Evolutionary conservation across 345 rosid genomes (phyloP).

Genomic region (Clarkia xantiana): DNA sequence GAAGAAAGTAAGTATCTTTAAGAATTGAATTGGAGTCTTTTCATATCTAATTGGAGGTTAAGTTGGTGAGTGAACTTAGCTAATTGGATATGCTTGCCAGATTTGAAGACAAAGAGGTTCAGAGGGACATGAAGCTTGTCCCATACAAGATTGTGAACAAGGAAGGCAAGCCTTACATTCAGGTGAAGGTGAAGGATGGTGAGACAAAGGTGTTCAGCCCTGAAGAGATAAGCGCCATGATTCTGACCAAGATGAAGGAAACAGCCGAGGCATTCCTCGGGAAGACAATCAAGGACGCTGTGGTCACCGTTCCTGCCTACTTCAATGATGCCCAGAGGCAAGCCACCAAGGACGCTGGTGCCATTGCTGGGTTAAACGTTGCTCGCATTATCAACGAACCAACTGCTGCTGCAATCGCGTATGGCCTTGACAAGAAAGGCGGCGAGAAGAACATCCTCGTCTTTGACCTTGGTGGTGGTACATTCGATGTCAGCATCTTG

Average conservation of each 20-base stretch:
- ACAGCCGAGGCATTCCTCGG: conserved; percentile 94
- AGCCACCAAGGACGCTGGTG: conserved; percentile 92
- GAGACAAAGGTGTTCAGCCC: conserved; percentile 91
- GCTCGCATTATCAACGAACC: conserved; percentile 94
- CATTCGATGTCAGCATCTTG: conserved; percentile 91
- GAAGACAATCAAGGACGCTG: conserved; percentile 91
- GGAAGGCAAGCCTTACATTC: conserved; percentile 90
- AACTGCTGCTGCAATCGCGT: conserved; percentile 95
- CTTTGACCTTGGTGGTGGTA: conserved; percentile 95
- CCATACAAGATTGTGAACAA: conserved; percentile 80
- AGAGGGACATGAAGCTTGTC: conserved; percentile 71
- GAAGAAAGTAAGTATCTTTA: conserved; percentile 53
- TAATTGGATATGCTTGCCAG: conserved; percentile 17
- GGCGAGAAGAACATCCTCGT: conserved; percentile 97
- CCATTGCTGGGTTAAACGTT: conserved; percentile 85
- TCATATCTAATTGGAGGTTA: neutral
- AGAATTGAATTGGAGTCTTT: neutral
- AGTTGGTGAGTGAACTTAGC: too few relatives aligned
- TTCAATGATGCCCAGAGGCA: conserved; percentile 95
- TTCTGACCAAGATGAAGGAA: conserved; percentile 85
- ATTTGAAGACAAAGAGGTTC: conserved; percentile 83
- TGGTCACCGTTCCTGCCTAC: conserved; percentile 98
- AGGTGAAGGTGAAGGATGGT: conserved; percentile 74
- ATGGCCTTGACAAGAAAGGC: conserved; percentile 87
- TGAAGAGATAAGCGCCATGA: conserved; percentile 88